Evolutionary conservation across 495 filamentous ascomycete genomes (phyloP).

Genomic region (Saxispiralis lemnorum): DNA sequence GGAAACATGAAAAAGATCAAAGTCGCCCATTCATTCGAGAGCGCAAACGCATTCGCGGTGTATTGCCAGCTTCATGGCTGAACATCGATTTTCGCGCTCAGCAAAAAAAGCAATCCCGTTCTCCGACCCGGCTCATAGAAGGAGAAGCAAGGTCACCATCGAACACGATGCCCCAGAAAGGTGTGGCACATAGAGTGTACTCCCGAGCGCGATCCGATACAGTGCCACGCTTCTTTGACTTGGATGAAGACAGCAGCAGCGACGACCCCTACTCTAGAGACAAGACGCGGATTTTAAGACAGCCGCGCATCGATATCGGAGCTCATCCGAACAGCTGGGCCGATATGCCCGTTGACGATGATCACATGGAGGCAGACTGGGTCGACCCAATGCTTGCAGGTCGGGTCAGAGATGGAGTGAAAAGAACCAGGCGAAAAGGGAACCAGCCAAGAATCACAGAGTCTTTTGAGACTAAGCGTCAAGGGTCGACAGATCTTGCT

Average conservation of each 20-base stretch:
- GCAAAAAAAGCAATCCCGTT: slow-evolving; percentile 23
- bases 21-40: slow-evolving; percentile 22
- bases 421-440: slow-evolving; percentile 8
- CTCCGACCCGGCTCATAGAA: slow-evolving; percentile 21
- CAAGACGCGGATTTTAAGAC: background rate
- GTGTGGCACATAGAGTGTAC: slow-evolving; percentile 26
- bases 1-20: slow-evolving; percentile 11
- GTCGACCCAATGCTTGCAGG: slow-evolving; percentile 39
- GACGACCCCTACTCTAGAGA: background rate
- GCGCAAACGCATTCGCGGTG: slow-evolving; percentile 52
- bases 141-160: slow-evolving; percentile 9
- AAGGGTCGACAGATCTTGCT: no score
- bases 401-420: slow-evolving; percentile 5
- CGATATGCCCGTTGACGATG: slow-evolving; percentile 23
- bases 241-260: background rate
- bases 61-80: slow-evolving; percentile 82
- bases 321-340: slow-evolving; percentile 2
- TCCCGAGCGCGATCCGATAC: background rate
- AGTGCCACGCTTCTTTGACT: no score
- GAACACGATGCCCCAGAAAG: slow-evolving; percentile 28
- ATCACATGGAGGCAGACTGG: slow-evolving; percentile 36
- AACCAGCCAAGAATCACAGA: slow-evolving; percentile 13
- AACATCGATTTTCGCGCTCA: slow-evolving; percentile 40
- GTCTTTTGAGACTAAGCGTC: background rate
- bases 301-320: slow-evolving; percentile 2